Percentiles rank a stretch among this genome's conserved stretches.
Conservation (phyloP, 1,284 basidiomycete genomes). For the Sporisorium scitamineum region DNA sequence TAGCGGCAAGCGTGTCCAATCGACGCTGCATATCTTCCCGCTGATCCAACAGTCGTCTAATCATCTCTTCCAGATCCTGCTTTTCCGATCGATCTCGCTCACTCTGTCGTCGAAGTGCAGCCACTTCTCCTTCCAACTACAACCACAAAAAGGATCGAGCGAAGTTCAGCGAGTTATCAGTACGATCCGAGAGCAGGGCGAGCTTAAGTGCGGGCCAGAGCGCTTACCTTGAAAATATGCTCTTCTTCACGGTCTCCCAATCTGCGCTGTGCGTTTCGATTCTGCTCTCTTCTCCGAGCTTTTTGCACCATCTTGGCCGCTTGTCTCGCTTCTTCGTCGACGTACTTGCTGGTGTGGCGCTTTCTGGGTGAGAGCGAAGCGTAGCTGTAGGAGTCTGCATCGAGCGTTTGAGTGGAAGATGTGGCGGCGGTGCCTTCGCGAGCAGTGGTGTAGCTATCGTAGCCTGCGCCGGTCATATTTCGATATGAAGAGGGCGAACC, state of each 20-base stretch:
- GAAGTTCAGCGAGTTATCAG: too few species aligned
- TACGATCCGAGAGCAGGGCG: too few species aligned
- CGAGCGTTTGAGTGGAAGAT: too few species aligned
- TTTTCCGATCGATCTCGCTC: constrained; percentile 10
- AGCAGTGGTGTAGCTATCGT: background rate
- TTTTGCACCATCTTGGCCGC: constrained; percentile 37
- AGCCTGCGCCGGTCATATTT: background rate
- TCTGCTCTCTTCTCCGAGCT: constrained; percentile 35
- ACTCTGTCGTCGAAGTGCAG: constrained; percentile 7
- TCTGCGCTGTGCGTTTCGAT: constrained; percentile 36
- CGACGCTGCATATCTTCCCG: constrained; percentile 9
- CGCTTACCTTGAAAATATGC: constrained; percentile 34
- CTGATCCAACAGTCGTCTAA: constrained; percentile 26
- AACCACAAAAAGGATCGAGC: background rate
- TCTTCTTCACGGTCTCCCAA: constrained; percentile 41
- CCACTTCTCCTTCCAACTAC: constrained; percentile 28
- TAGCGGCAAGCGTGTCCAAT: constrained; percentile 2
- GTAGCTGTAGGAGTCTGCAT: background rate
- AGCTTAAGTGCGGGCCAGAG: too few species aligned
- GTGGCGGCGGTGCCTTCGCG: background rate
- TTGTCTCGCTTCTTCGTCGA: constrained; percentile 26
- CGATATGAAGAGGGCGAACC: background rate
- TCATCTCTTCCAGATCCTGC: constrained; percentile 25
- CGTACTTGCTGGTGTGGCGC: constrained; percentile 18
- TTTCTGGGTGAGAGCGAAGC: constrained; percentile 1